A percentile compares a stretch with the other conserved stretches of the same genome.
Evolutionary conservation across 805 yeast genomes (phyloP).

Genomic region (Wickerhamiella kazuoi): DNA sequence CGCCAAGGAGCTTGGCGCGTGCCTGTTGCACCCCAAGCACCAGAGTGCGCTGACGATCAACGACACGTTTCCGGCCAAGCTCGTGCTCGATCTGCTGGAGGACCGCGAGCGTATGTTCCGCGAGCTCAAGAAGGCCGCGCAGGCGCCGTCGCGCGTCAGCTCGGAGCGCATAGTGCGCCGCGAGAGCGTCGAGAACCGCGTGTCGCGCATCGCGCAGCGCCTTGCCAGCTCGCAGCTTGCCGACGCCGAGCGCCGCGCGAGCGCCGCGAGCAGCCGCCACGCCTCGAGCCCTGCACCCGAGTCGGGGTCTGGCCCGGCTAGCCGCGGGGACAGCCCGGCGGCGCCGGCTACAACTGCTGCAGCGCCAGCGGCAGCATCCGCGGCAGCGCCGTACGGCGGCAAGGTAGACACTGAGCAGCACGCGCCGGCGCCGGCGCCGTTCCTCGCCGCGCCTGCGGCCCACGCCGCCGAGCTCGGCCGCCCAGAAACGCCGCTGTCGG

Average conservation of each 20-base stretch:
- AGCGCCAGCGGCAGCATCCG: neutral
- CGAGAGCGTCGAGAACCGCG: conserved; percentile 6
- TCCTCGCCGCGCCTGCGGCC: no score
- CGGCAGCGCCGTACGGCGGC: no score
- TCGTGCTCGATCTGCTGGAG: conserved; percentile 43
- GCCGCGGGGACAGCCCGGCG: no score
- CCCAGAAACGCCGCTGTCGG: neutral
- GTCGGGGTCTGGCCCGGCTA: no score
- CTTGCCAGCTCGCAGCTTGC: neutral
- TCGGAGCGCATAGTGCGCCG: neutral
- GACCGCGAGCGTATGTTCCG: conserved; percentile 47
- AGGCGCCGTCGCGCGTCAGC: neutral
- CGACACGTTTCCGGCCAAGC: conserved; percentile 40
- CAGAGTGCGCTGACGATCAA: conserved; percentile 31
- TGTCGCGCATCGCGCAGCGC: conserved; percentile 4
- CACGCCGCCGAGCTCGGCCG: neutral
- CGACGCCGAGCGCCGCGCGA: neutral
- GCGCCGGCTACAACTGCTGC: no score
- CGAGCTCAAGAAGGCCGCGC: conserved; percentile 30
- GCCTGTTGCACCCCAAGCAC: conserved; percentile 37
- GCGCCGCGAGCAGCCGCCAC: neutral
- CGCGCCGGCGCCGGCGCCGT: no score
- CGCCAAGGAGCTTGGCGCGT: conserved; percentile 47
- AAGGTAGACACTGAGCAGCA: no score
- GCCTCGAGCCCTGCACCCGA: no score